phyloP scores from a whole-genome alignment of 2,329 filamentous ascomycete genomes.

The Xylariaceae sp. region DNA sequence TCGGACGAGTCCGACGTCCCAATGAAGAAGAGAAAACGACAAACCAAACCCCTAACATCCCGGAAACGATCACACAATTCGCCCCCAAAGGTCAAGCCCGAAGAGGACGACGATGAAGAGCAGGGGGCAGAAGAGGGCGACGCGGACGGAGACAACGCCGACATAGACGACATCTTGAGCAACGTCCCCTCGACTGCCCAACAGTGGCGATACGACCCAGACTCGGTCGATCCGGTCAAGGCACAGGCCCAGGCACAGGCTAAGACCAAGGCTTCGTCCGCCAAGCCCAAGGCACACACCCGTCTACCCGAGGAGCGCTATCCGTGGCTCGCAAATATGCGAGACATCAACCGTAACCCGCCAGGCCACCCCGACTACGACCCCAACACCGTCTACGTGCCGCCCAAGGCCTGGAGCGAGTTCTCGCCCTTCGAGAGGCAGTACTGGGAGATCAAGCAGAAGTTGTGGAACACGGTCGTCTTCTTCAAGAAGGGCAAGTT shows the following conservation, averaged over 20 bases:
- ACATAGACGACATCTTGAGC: constrained; percentile 54
- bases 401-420: constrained; percentile 71
- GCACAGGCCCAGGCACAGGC: constrained; percentile 22
- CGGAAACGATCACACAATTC: constrained; percentile 64
- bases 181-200: constrained; percentile 68
- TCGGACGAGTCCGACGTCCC: constrained; percentile 79
- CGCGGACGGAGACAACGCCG: constrained; percentile 11
- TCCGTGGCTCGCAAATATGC: constrained; percentile 81
- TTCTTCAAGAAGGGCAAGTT: constrained; percentile 99
- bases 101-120: constrained; percentile 40
- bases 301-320: constrained; percentile 85
- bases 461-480: constrained; percentile 94
- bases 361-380: constrained; percentile 85
- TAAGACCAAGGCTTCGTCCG: constrained; percentile 31
- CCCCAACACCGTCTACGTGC: constrained; percentile 85
- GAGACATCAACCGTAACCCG: constrained; percentile 79
- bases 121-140: no score
- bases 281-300: constrained; percentile 69
- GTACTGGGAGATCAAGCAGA: constrained; percentile 99
- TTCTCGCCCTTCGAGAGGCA: constrained; percentile 97
- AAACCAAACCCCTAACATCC: constrained; percentile 48
- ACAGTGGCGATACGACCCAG: constrained; percentile 71
- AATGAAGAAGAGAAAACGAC: constrained; percentile 75
- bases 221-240: constrained; percentile 39
- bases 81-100: constrained; percentile 38